These are phyloP conservation scores for Pyricularia grisea DNA, from an alignment of 2,329 filamentous ascomycete species.

Conservation along the genomic window DNA sequence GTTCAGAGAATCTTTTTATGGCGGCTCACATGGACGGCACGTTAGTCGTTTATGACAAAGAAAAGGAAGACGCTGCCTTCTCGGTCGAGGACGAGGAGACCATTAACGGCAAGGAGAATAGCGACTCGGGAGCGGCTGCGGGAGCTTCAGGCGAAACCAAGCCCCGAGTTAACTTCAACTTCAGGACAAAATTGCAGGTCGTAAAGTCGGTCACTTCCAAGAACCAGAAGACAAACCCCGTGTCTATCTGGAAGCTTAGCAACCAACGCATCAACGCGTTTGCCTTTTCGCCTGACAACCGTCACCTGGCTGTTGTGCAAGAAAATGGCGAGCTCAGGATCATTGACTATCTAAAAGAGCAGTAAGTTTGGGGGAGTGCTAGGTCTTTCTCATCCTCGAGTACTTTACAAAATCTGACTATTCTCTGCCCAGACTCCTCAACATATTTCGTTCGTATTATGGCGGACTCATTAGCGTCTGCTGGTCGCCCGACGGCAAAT, in stretches of 20 bases:
- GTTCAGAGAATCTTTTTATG: conserved; percentile 86
- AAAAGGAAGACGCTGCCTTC: conserved; percentile 82
- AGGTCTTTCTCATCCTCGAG: neutral
- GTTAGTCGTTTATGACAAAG: conserved; percentile 92
- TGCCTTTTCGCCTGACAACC: conserved; percentile 81
- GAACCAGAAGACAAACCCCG: conserved; percentile 88
- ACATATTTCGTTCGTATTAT: conserved; percentile 86
- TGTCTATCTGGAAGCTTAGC: conserved; percentile 86
- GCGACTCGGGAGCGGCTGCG: conserved; percentile 32
- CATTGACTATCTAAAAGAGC: conserved; percentile 85
- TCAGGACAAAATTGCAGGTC: conserved; percentile 52
- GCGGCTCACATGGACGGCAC: conserved; percentile 88
- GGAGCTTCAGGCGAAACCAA: conserved; percentile 19
- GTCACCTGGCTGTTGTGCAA: conserved; percentile 79
- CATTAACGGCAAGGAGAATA: conserved; percentile 62
- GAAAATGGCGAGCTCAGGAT: conserved; percentile 86
- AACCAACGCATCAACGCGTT: conserved; percentile 87
- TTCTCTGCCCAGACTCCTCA: conserved; percentile 53
- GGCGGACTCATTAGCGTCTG: conserved; percentile 87
- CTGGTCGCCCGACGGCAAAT: conserved; percentile 96
- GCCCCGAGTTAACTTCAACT: conserved; percentile 17
- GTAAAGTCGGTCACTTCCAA: conserved; percentile 88
- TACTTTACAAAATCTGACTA: neutral
- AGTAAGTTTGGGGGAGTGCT: conserved; percentile 42
- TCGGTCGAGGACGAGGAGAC: conserved; percentile 52